Evolutionary conservation across 768 basidiomycete genomes (phyloP).

Genomic region (Amanita rubescens): DNA sequence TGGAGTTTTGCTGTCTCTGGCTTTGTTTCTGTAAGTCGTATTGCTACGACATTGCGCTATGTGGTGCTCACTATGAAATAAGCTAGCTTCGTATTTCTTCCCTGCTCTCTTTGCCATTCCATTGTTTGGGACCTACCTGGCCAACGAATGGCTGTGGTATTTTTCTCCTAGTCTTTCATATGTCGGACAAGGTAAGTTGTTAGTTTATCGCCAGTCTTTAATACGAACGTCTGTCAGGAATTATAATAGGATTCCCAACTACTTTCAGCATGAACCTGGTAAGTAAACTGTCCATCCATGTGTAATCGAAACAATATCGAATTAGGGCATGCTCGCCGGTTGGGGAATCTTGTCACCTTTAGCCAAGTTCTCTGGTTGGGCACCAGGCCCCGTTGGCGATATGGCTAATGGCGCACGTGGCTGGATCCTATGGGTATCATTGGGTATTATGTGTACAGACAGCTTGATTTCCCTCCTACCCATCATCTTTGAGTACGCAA

Average conservation of each 20-base stretch:
- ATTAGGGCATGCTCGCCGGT: constrained; percentile 90
- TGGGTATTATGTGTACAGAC: constrained; percentile 95
- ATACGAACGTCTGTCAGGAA: constrained; percentile 38
- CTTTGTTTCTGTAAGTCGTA: constrained; percentile 58
- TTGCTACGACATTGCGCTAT: constrained; percentile 1
- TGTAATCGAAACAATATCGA: constrained; percentile 4
- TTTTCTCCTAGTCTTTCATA: constrained; percentile 91
- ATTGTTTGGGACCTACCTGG: constrained; percentile 75
- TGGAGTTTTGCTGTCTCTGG: constrained; percentile 78
- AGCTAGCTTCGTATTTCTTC: constrained; percentile 87
- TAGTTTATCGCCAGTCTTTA: constrained; percentile 2
- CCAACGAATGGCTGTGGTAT: constrained; percentile 86
- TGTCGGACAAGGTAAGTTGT: constrained; percentile 74
- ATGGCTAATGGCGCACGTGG: constrained; percentile 86
- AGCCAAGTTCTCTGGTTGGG: constrained; percentile 80
- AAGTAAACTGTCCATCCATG: constrained; percentile 15
- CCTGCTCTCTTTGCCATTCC: constrained; percentile 86
- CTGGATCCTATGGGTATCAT: constrained; percentile 94
- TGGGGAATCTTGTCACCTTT: constrained; percentile 94
- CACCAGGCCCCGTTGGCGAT: constrained; percentile 85
- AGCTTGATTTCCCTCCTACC: constrained; percentile 81
- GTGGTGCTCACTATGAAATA: constrained; percentile 7
- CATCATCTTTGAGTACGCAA: constrained; percentile 49
- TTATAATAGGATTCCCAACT: constrained; percentile 97
- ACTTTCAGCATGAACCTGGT: constrained; percentile 91